Evolutionary conservation across 257 asterid genomes (phyloP), one percentile per base, ranked within the genome.

Genomic region (Leonotis leonurus): DNA sequence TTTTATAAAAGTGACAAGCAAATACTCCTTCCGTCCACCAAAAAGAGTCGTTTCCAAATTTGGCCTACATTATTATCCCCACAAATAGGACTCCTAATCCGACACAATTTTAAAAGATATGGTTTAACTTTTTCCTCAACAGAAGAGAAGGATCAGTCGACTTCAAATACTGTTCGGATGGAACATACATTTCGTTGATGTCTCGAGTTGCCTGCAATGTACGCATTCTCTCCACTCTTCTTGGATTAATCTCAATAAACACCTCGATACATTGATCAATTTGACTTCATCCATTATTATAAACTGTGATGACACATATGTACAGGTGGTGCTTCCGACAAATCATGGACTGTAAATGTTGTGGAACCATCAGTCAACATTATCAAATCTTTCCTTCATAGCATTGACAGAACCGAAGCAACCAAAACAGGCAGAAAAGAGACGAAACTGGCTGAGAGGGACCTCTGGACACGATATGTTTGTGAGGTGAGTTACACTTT

Each of bases 101-200:
- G n/a, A n/a, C n/a, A n/a, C n/a, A n/a, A n/a, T n/a, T n/a, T n/a
- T n/a, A n/a, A n/a, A n/a, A n/a, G n/a, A n/a, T 5, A 49, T 7
- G 1, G 8, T 36, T 52, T 29, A 33, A 35, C 43, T 11, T 39
- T 1, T 55, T 26, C 70, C 26, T 44, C 59, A 45, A 62, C 94
- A 92, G 97, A 83, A 62, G 80, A 77, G 97, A 75, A 83, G 95
- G 79, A 61, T 92, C 24, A 71, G 65, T 60, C 77, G 90, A 50
- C 86, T 92, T 69, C 85, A 85, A 71, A 70, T 75, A 81, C 72
- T 86, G 62, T 89, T 80, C 57, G 97, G 95, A 21, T 92, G 99
- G 97, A 66, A 63, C 60, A 83, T 92, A 64, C 83, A 85, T 70
- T 80, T 56, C 59, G 60, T 86, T 22, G 97, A 89, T 58, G 85